Conservation (phyloP, 441 rosid genomes). For the Populus hybrid region DNA sequence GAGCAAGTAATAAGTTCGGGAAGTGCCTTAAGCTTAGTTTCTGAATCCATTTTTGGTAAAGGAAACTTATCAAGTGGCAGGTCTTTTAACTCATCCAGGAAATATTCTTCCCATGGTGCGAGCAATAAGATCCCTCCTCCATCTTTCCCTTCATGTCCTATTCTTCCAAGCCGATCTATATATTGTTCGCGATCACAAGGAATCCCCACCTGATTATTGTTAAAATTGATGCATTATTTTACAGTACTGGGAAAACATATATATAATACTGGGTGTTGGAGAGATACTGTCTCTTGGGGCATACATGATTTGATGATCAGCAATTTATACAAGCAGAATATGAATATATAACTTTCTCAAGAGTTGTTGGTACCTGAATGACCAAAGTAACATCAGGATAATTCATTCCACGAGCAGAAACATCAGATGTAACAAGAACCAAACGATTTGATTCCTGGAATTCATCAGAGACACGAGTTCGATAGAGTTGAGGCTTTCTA, state of each 20-base stretch:
- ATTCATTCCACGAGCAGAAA: slow-evolving; percentile 95
- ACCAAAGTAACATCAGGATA: slow-evolving; percentile 96
- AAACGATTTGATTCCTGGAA: slow-evolving; percentile 71
- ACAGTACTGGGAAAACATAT: background rate
- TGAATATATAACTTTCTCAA: background rate
- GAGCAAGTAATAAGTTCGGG: slow-evolving; percentile 17
- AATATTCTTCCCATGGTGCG: slow-evolving; percentile 95
- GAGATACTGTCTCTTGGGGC: background rate
- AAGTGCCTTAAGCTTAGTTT: slow-evolving; percentile 55
- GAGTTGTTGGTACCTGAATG: slow-evolving; percentile 66
- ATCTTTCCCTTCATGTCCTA: slow-evolving; percentile 82
- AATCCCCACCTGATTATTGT: slow-evolving; percentile 63
- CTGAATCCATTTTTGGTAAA: slow-evolving; percentile 52
- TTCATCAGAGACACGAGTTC: slow-evolving; percentile 77
- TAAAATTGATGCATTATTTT: background rate
- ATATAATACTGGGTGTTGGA: background rate
- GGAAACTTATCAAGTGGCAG: slow-evolving; percentile 67
- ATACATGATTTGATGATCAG: background rate
- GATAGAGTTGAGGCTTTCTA: slow-evolving; percentile 78
- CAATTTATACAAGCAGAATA: background rate
- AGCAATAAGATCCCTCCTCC: slow-evolving; percentile 80
- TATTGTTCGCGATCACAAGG: slow-evolving; percentile 81
- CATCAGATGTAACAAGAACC: slow-evolving; percentile 90
- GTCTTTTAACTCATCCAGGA: slow-evolving; percentile 74
- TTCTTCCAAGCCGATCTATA: slow-evolving; percentile 90